Evolutionary conservation across 2,329 filamentous ascomycete species (phyloP).

Genomic region (Arthrinium puccinioides): DNA sequence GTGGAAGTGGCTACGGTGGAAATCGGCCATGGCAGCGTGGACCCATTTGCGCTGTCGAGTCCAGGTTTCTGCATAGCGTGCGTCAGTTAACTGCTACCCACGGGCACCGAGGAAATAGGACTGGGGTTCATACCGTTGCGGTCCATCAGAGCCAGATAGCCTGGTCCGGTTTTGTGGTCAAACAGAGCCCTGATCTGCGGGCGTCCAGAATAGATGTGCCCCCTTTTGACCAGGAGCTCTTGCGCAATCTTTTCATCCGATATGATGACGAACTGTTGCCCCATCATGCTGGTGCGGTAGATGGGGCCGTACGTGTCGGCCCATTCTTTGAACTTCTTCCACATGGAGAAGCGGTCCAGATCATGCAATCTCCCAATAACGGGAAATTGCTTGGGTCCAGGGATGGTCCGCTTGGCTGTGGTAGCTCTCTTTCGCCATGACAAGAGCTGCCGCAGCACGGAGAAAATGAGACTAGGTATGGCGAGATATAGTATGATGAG

Average conservation of each 20-base stretch:
- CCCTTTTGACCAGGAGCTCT: conserved; percentile 40
- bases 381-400: conserved; percentile 39
- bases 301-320: conserved; percentile 21
- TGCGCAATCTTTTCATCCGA: conserved; percentile 40
- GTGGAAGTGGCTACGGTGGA: conserved; percentile 34
- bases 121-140: no score
- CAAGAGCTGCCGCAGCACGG: conserved; percentile 29
- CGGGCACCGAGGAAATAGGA: neutral
- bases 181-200: conserved; percentile 42
- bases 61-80: conserved; percentile 32
- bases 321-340: conserved; percentile 39
- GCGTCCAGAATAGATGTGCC: conserved; percentile 42
- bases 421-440: conserved; percentile 23
- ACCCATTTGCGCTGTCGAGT: conserved; percentile 43
- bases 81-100: neutral
- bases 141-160: conserved; percentile 44
- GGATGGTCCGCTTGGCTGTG: conserved; percentile 26
- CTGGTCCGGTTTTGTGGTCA: conserved; percentile 39
- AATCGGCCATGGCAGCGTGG: conserved; percentile 38
- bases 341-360: conserved; percentile 36
- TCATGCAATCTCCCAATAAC: conserved; percentile 42
- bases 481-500: conserved; percentile 36
- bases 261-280: conserved; percentile 28
- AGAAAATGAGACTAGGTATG: conserved; percentile 35
- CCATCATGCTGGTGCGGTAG: conserved; percentile 23